These are phyloP conservation scores for Colletotrichum lupini DNA, from an alignment of 2,329 filamentous ascomycete species.

Conservation along the genomic window DNA sequence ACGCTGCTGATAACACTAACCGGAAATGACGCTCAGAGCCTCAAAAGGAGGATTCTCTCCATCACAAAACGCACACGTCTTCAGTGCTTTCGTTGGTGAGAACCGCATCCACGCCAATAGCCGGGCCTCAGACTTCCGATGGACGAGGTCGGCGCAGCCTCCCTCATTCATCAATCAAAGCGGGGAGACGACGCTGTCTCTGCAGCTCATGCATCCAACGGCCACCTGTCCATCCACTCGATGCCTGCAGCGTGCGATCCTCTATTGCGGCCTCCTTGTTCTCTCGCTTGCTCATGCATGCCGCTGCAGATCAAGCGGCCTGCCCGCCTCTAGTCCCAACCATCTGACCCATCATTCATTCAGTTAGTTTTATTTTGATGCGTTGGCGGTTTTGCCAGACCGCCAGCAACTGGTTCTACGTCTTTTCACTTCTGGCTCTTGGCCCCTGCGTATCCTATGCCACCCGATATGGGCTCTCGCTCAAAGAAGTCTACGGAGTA, in stretches of 20 bases:
- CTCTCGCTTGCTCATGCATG: conserved; percentile 16
- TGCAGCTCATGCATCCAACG: conserved; percentile 17
- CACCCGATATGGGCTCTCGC: neutral
- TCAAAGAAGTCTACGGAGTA: neutral
- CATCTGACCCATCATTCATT: neutral
- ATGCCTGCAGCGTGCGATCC: conserved; percentile 13
- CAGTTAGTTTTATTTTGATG: conserved; percentile 21
- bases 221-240: conserved; percentile 17
- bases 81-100: neutral
- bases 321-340: conserved; percentile 26
- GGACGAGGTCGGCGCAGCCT: neutral
- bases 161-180: neutral
- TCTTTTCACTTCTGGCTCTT: neutral
- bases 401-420: neutral
- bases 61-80: neutral
- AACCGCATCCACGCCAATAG: neutral
- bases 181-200: conserved; percentile 1
- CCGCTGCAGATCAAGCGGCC: conserved; percentile 25
- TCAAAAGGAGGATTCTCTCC: neutral
- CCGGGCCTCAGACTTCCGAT: neutral
- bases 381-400: conserved; percentile 8
- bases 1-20: neutral
- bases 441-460: neutral
- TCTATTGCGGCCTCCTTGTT: neutral
- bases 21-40: neutral